Conservation (phyloP, 1,139 yeast species). For the Yamadazyma sp. region DNA sequence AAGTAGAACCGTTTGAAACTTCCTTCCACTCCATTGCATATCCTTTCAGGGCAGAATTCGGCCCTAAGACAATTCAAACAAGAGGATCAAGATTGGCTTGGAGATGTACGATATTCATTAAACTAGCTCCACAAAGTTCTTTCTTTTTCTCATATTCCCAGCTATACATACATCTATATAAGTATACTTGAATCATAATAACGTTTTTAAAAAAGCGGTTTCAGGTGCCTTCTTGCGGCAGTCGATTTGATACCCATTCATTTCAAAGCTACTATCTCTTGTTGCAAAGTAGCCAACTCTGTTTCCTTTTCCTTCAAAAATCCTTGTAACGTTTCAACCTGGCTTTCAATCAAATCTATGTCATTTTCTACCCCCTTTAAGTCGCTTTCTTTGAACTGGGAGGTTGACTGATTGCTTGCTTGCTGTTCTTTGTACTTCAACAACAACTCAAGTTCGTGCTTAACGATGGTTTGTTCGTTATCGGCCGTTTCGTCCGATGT, state of each 20-base stretch:
- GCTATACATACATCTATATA: background rate
- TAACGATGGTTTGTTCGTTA: slow-evolving; percentile 32
- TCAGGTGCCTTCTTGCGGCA: no score
- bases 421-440: slow-evolving; percentile 64
- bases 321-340: slow-evolving; percentile 60
- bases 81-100: background rate
- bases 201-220: background rate
- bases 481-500: slow-evolving; percentile 22
- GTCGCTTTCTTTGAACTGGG: slow-evolving; percentile 21
- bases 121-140: background rate
- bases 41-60: background rate
- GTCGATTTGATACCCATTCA: no score
- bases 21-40: background rate
- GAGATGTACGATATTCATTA: background rate
- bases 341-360: slow-evolving; percentile 62
- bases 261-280: slow-evolving; percentile 22
- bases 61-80: no score
- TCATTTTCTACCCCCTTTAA: slow-evolving; percentile 52
- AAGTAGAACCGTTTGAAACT: slow-evolving; percentile 15
- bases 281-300: slow-evolving; percentile 49
- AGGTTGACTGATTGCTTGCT: slow-evolving; percentile 13
- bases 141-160: background rate
- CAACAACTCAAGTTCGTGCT: slow-evolving; percentile 80
- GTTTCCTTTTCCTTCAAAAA: slow-evolving; percentile 51
- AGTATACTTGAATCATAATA: background rate